A percentile compares a stretch with the other conserved stretches of the same genome.
phyloP scores from a whole-genome alignment of 768 basidiomycete genomes.

The Leccinum disarticulatum region DNA sequence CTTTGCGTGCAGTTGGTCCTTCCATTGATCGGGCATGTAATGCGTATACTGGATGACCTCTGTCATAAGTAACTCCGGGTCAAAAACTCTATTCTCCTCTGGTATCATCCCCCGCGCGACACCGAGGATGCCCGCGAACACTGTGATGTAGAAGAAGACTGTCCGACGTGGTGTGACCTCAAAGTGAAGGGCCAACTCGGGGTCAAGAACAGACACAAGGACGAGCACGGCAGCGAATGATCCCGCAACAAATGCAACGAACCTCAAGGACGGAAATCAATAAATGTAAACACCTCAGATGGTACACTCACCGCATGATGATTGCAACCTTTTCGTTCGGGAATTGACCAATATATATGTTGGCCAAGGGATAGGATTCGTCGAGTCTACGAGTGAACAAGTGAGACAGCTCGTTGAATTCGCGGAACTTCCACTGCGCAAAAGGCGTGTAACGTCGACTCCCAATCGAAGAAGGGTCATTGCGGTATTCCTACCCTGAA shows the following conservation, averaged over 20 bases:
- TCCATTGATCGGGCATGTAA: constrained; percentile 95
- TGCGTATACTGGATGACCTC: constrained; percentile 94
- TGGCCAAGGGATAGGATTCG: constrained; percentile 85
- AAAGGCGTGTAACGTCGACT: constrained; percentile 91
- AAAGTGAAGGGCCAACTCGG: constrained; percentile 90
- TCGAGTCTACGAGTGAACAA: constrained; percentile 84
- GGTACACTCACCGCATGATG: constrained; percentile 72
- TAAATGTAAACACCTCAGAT: not conserved
- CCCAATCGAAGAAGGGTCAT: constrained; percentile 94
- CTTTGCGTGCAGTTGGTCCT: constrained; percentile 83
- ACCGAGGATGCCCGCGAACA: constrained; percentile 87
- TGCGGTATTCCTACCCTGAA: constrained; percentile 86
- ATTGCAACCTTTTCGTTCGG: constrained; percentile 92
- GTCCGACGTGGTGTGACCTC: constrained; percentile 94
- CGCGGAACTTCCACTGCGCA: constrained; percentile 97
- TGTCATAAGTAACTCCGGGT: constrained; percentile 89
- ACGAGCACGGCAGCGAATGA: constrained; percentile 96
- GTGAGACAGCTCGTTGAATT: constrained; percentile 98
- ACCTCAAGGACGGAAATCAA: constrained; percentile 47
- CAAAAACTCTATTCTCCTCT: constrained; percentile 90
- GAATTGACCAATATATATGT: constrained; percentile 96
- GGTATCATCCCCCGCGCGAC: constrained; percentile 94
- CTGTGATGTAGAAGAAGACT: constrained; percentile 86
- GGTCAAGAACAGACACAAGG: constrained; percentile 88
- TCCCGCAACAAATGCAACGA: constrained; percentile 93